These are phyloP conservation scores for Polytrichum formosum DNA, from an alignment of 225 moss, liverwort and hornwort genomes.

Conservation along the genomic window DNA sequence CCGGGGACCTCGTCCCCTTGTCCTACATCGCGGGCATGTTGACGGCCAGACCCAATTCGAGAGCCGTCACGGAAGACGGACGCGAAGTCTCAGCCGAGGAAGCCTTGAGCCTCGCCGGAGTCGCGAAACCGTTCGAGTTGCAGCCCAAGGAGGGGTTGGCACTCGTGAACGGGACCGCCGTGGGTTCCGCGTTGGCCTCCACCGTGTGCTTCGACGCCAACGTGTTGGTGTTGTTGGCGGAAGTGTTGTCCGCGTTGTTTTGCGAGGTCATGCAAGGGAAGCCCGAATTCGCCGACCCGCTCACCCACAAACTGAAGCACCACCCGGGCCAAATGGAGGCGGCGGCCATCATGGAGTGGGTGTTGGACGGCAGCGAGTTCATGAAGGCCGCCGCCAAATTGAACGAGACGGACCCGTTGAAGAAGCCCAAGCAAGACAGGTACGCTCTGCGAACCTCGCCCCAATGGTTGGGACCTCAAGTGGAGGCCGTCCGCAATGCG, in stretches of 20 bases:
- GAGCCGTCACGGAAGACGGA: slow-evolving; percentile 41
- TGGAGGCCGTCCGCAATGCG: slow-evolving; percentile 52
- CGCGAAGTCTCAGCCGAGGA: slow-evolving; percentile 41
- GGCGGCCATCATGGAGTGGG: slow-evolving; percentile 55
- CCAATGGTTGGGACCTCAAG: slow-evolving; percentile 61
- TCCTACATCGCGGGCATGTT: slow-evolving; percentile 67
- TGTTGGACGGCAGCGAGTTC: slow-evolving; percentile 42
- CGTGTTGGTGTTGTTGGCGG: slow-evolving; percentile 54
- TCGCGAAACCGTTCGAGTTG: slow-evolving; percentile 52
- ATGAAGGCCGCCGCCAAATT: slow-evolving; percentile 42
- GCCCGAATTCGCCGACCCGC: slow-evolving; percentile 35
- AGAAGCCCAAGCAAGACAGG: slow-evolving; percentile 58
- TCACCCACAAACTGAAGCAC: slow-evolving; percentile 53
- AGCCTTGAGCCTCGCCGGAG: slow-evolving; percentile 50
- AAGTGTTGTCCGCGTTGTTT: slow-evolving; percentile 56
- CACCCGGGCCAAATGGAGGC: slow-evolving; percentile 57
- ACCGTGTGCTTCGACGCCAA: slow-evolving; percentile 67
- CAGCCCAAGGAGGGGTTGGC: slow-evolving; percentile 72
- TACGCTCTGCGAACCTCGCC: slow-evolving; percentile 64
- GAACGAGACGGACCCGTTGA: slow-evolving; percentile 54
- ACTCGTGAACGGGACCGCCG: slow-evolving; percentile 64
- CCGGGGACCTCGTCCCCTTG: slow-evolving; percentile 64
- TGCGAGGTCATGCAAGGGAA: slow-evolving; percentile 48
- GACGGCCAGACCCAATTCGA: slow-evolving; percentile 60
- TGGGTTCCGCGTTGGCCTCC: slow-evolving; percentile 68